Conservation (phyloP, 768 basidiomycete genomes). For the Postia placenta region DNA sequence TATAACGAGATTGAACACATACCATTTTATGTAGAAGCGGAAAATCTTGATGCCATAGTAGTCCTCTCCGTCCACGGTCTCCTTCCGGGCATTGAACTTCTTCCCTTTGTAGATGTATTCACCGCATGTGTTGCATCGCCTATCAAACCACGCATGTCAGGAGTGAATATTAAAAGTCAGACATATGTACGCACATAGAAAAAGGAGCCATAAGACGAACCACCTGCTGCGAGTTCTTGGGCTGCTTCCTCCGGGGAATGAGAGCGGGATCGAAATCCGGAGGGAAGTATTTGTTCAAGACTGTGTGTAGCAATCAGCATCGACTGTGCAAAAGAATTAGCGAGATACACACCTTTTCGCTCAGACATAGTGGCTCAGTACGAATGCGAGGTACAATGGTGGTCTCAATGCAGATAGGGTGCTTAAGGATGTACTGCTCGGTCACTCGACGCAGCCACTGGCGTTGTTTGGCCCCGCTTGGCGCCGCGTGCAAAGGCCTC, state of each 20-base stretch:
- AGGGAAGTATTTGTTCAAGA: constrained; percentile 93
- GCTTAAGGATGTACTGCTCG: not conserved
- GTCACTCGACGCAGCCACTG: not conserved
- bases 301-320: constrained; percentile 29
- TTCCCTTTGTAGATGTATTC: constrained; percentile 99
- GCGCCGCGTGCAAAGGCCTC: constrained; percentile 6
- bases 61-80: constrained; percentile 95
- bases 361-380: constrained; percentile 58
- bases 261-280: constrained; percentile 98
- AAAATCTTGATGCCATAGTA: constrained; percentile 99
- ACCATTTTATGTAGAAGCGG: constrained; percentile 91
- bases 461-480: constrained; percentile 4
- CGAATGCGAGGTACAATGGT: not conserved
- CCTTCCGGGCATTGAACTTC: constrained; percentile 99
- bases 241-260: constrained; percentile 84
- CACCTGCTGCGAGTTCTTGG: constrained; percentile 94
- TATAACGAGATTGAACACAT: constrained; percentile 31
- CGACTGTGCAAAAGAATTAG: not conserved
- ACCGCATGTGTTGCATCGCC: constrained; percentile 93
- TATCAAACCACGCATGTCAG: constrained; percentile 23
- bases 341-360: constrained; percentile 57
- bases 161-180: not conserved
- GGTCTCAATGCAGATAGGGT: not conserved
- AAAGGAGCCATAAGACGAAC: constrained; percentile 99
- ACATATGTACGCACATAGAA: constrained; percentile 67